Base-by-base conservation (phyloP, 108 stramenopile species). In the Heterococcus sp. region DNA sequence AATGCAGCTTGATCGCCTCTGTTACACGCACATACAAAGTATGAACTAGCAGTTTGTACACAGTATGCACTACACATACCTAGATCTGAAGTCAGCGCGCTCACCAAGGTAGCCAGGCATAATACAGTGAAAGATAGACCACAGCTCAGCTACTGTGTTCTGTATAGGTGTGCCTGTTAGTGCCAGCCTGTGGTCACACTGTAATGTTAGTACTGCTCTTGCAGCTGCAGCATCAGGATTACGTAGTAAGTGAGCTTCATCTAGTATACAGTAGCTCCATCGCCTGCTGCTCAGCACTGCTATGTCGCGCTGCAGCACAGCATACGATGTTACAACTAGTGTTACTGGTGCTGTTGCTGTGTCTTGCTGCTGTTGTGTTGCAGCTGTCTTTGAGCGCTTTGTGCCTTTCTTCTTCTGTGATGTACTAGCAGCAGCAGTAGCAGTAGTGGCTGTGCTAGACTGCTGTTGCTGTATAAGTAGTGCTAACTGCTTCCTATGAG, bases 151-250 rank as follows among this genome's bases (percentile, higher is more conserved):
- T 8, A 94, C 96, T 14, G 91, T 90, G 72, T 99, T 97, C 68
- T 96, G 96, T 58, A 98, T 75, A 8, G 98, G 98, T n/a, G 98
- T 98, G 28, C 98, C 96, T 0, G 96, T 99, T 5, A 99, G 89
- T 63, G 95, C 87, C 38, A 99, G 81, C 2, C 95, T 90, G 79
- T 95, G 92, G n/a, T 63, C 28, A 30, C 66, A n/a, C 37, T 30
- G 35, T 38, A 83, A 32, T 35, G 38, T 63, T 32, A 68, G 35
- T 1, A 74, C 82, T 2, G 82, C 82, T 30, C 39, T 73, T 5
- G 73, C 82, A 2, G 68, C 64, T 30, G 73, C 63, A 26, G 65
- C 64, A 37, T 75, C 36, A 26, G 73, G 73, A 38, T 74, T 75
- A 2, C 74, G 37, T 58, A 83, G 8, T 2, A 83, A 39, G 40